phyloP scores from a whole-genome alignment of 2,329 filamentous ascomycete genomes.

The Alternaria gansuensis region DNA sequence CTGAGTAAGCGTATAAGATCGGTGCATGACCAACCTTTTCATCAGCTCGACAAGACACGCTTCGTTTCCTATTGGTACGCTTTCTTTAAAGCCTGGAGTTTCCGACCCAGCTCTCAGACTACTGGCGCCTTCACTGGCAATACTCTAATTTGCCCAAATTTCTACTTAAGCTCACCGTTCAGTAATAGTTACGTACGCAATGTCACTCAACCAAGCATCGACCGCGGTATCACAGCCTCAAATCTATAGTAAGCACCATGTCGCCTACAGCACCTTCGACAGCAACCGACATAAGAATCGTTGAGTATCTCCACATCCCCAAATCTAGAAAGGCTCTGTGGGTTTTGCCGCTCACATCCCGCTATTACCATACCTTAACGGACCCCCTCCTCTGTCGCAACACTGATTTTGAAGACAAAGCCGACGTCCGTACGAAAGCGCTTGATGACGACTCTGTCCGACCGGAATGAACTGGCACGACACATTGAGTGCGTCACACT shows the following conservation, averaged over 20 bases:
- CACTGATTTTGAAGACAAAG: background rate
- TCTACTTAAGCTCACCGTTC: too few relatives aligned
- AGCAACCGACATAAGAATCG: background rate
- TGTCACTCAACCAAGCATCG: background rate
- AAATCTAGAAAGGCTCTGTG: background rate
- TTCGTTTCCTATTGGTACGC: background rate
- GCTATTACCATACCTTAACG: background rate
- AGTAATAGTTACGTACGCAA: too few relatives aligned
- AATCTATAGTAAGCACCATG: background rate
- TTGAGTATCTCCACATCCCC: background rate
- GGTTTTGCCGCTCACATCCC: background rate
- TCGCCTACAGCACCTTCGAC: background rate
- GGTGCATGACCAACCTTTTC: background rate
- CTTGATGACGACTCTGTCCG: background rate
- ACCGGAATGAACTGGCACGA: background rate
- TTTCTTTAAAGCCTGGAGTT: background rate
- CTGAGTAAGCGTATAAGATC: slow-evolving; percentile 26
- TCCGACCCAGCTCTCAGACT: too few relatives aligned
- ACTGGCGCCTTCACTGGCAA: background rate
- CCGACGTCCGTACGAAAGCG: background rate
- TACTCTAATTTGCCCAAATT: too few relatives aligned
- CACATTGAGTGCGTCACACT: background rate
- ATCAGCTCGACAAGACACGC: background rate
- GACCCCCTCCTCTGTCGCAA: background rate
- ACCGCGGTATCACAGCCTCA: background rate